Percentiles rank a stretch among this genome's conserved stretches.
phyloP scores from a whole-genome alignment of 2,329 filamentous ascomycete genomes.

The Fusarium tuaranense region DNA sequence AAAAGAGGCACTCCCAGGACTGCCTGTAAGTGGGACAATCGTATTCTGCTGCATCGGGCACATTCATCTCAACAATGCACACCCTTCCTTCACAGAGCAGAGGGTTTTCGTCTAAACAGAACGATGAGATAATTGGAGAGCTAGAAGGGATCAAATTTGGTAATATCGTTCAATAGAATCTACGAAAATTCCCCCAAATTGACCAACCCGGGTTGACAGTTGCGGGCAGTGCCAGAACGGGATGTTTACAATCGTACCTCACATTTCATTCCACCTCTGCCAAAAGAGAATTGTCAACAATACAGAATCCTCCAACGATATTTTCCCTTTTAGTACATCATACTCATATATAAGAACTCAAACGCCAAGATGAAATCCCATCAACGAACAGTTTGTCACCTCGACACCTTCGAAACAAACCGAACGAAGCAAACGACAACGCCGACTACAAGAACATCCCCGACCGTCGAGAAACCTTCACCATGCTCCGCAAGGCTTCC shows the following conservation, averaged over 20 bases:
- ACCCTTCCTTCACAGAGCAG: not conserved
- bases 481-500: not conserved
- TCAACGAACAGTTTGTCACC: not conserved
- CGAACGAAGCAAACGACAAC: not conserved
- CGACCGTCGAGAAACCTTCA: not conserved
- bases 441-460: not conserved
- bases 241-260: not conserved
- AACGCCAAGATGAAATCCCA: not conserved
- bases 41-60: not conserved
- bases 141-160: not conserved
- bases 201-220: not conserved
- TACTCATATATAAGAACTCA: not conserved
- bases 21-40: not conserved
- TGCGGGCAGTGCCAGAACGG: not conserved
- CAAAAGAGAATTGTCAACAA: not conserved
- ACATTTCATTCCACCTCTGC: not conserved
- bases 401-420: not conserved
- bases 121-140: not conserved
- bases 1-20: accelerated
- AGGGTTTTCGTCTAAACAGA: not conserved
- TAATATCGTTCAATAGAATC: not conserved
- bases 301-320: not conserved
- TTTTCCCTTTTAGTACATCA: not conserved
- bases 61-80: not conserved
- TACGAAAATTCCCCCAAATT: not conserved